Evolutionary conservation across 768 basidiomycete genomes (phyloP).

Genomic region (Podaxis sp.): DNA sequence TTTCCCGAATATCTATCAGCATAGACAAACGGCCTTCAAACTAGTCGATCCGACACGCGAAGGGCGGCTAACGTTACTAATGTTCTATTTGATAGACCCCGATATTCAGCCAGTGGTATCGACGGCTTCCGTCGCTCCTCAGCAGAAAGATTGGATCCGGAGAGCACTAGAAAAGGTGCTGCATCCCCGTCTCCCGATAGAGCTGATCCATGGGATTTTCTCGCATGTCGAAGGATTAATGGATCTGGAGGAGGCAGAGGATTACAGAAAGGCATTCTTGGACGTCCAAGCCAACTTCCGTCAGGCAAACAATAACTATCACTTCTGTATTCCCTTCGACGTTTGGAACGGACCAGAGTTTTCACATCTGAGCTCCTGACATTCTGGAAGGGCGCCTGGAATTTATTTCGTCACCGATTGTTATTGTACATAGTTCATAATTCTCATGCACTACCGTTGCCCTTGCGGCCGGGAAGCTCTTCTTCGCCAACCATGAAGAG

Average conservation of each 20-base stretch:
- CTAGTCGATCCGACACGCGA: constrained; percentile 38
- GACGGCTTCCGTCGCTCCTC: constrained; percentile 45
- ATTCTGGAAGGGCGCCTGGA: background rate
- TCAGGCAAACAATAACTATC: constrained; percentile 37
- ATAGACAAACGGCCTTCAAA: constrained; percentile 35
- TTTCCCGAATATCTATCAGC: constrained; percentile 60
- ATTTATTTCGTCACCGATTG: background rate
- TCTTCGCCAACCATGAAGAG: constrained; percentile 22
- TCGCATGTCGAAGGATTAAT: constrained; percentile 37
- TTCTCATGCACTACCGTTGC: background rate
- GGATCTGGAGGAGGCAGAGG: constrained; percentile 34
- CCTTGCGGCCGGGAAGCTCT: background rate
- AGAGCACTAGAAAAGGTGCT: constrained; percentile 35
- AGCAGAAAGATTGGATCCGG: constrained; percentile 46
- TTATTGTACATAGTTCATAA: background rate
- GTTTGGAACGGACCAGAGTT: constrained; percentile 37
- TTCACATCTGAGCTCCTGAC: background rate
- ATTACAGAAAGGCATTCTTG: constrained; percentile 29
- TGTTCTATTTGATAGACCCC: constrained; percentile 50
- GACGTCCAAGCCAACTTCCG: constrained; percentile 35
- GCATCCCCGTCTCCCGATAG: constrained; percentile 36
- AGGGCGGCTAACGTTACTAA: constrained; percentile 42
- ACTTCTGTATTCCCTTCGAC: constrained; percentile 52
- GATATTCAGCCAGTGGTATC: constrained; percentile 38
- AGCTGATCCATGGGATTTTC: constrained; percentile 42